Evolutionary conservation across 208 protist species (phyloP).

Genomic region (Acanthamoeba triangularis): DNA sequence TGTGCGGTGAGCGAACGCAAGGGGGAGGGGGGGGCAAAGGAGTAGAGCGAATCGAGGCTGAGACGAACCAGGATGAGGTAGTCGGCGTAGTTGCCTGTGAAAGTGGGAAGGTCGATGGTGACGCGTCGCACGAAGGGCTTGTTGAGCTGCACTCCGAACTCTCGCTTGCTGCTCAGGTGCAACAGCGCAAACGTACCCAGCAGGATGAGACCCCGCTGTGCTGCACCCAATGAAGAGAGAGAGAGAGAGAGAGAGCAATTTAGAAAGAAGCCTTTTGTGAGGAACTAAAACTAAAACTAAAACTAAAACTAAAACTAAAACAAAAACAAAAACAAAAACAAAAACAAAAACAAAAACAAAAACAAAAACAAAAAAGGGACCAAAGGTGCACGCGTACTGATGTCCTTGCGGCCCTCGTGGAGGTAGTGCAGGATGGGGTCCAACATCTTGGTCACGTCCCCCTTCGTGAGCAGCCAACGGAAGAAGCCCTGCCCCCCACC

Average conservation of each 20-base stretch:
- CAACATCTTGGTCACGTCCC: slow-evolving; percentile 17
- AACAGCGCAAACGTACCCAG: slow-evolving; percentile 38
- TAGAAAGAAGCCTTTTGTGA: too few relatives aligned
- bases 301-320: too few relatives aligned
- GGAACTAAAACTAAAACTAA: too few relatives aligned
- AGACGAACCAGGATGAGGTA: slow-evolving; percentile 4
- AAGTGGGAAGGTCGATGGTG: slow-evolving; percentile 12
- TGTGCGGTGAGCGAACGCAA: too few relatives aligned
- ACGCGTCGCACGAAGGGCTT: slow-evolving; percentile 16
- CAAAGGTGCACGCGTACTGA: too few relatives aligned
- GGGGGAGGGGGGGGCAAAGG: not conserved
- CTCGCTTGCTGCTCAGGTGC: not conserved
- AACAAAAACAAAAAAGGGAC: too few relatives aligned
- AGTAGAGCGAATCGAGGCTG: not conserved
- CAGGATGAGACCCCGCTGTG: not conserved
- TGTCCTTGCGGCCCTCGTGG: slow-evolving; percentile 47
- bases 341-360: too few relatives aligned
- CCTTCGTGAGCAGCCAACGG: not conserved
- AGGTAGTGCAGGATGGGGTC: slow-evolving; percentile 54
- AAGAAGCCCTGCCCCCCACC: not conserved
- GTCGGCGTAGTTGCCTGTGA: slow-evolving; percentile 34
- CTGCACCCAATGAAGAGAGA: too few relatives aligned
- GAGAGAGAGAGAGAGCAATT: too few relatives aligned
- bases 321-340: too few relatives aligned
- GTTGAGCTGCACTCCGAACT: slow-evolving; percentile 68